Evolutionary conservation across 108 stramenopile species (phyloP), one percentile per base, ranked within the genome.

Genomic region (Parietichytrium sp.): DNA sequence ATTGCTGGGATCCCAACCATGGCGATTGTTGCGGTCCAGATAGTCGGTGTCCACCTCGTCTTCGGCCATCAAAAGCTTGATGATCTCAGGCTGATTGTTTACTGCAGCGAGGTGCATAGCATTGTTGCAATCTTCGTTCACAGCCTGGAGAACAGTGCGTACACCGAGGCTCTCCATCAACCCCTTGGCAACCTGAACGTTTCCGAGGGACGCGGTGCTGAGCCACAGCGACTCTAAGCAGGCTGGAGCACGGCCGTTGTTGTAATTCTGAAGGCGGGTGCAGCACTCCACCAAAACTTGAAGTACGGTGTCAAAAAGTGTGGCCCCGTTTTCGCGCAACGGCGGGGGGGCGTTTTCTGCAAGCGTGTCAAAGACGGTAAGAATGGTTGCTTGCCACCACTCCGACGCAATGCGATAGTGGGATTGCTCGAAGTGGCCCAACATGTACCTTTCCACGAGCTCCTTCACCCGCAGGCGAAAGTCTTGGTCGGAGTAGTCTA

Each of bases 51-150:
- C 61, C 1, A 72, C 61, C 8, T 7, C 45, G 33, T 31, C 61
- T 1, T 72, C 61, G 13, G 61, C 61, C 61, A 72, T 72, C 0
- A 72, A 25, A 10, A 72, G 18, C 20, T 72, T 72, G 3, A 72
- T 72, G 20, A 72, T 72, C n/a, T 72, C 61, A 10, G 61, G 61
- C 61, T 72, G 61, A 20, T 72, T 72, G 42, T 38, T 72, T 8
- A 25, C 45, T 10, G 61, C 61, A n/a, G 61, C 61, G 20, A 72
- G 29, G 20, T 72, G 61, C 12, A 72, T 33, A 1, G 61, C 61
- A 27, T 72, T 72, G 20, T 72, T 72, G 10, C 45, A 12, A 6
- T 72, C 61, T 7, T 13, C 3, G 33, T 72, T 27, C 0, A 25
- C 8, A 31, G 61, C 13, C 6, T 72, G 61, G 13, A 72, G 61